A percentile compares a stretch with the other conserved stretches of the same genome.
Conservation (phyloP, 1,284 basidiomycete species). For the Termitomyces sp. region DNA sequence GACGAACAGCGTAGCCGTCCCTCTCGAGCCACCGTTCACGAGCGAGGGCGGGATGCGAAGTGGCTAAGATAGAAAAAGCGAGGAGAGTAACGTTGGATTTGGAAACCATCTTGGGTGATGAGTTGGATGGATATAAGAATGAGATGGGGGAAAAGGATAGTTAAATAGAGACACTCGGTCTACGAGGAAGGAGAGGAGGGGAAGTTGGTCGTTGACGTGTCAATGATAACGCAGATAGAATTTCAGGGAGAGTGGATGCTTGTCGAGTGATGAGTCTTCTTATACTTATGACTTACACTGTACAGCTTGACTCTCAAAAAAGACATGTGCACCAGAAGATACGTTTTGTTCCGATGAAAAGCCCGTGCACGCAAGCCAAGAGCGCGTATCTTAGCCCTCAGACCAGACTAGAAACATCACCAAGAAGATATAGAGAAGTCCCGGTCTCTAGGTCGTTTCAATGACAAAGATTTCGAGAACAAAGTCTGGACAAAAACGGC, state of each 20-base stretch:
- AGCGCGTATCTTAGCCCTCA: constrained; percentile 2
- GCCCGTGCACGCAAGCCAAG: background rate
- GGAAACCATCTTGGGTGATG: constrained; percentile 38
- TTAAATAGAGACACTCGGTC: constrained; percentile 21
- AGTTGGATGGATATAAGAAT: constrained; percentile 18
- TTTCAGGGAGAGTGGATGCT: constrained; percentile 11
- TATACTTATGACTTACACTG: constrained; percentile 1
- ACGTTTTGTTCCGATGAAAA: constrained; percentile 5
- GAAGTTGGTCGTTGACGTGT: constrained; percentile 30
- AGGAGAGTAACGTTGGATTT: constrained; percentile 34
- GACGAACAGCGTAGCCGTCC: constrained; percentile 36
- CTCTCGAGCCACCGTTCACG: constrained; percentile 47
- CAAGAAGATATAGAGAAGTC: too few species aligned
- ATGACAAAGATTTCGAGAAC: too few species aligned
- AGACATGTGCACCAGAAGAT: background rate
- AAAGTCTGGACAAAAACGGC: constrained; percentile 16
- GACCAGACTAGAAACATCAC: too few species aligned
- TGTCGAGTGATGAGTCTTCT: constrained; percentile 1
- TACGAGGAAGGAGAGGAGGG: constrained; percentile 4
- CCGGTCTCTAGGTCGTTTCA: too few species aligned
- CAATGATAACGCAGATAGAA: constrained; percentile 37
- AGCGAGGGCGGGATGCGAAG: constrained; percentile 35
- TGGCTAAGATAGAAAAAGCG: constrained; percentile 33
- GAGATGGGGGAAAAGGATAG: constrained; percentile 33
- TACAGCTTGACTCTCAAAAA: background rate